Percentiles rank a stretch among this genome's conserved stretches.
Evolutionary conservation across 2,329 filamentous ascomycete genomes (phyloP).

Genomic region (Neopestalotiopsis rosae): DNA sequence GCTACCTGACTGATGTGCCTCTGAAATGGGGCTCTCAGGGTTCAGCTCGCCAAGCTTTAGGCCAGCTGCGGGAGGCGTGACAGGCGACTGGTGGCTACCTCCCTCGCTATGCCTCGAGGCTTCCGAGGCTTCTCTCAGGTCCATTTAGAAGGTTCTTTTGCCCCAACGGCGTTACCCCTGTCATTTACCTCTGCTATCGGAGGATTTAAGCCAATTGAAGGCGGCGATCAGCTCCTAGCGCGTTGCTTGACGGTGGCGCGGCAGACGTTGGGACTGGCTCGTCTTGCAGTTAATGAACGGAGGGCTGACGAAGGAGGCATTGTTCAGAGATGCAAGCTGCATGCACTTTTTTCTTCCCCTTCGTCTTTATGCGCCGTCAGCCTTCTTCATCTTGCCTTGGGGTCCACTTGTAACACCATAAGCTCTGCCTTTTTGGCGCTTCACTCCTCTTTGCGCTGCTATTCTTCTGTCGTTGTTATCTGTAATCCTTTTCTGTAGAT

Average conservation of each 20-base stretch:
- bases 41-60: slow-evolving; percentile 11
- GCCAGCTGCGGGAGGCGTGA: background rate
- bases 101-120: background rate
- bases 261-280: slow-evolving; percentile 3
- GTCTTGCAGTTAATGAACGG: background rate
- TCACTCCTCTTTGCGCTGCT: background rate
- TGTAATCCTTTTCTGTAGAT: background rate
- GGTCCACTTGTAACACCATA: background rate
- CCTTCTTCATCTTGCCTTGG: background rate
- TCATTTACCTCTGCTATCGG: slow-evolving; percentile 1
- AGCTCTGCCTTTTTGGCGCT: background rate
- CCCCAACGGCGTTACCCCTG: background rate
- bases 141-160: background rate
- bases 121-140: background rate
- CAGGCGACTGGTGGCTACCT: background rate
- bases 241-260: slow-evolving; percentile 4
- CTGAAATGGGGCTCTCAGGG: background rate
- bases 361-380: background rate
- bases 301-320: slow-evolving; percentile 16
- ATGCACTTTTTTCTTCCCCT: background rate
- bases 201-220: slow-evolving; percentile 17
- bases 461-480: background rate
- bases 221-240: background rate
- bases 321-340: background rate
- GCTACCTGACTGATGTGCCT: background rate